Conservation (phyloP, 805 yeast species). For the Isabelozyma rhagii region DNA sequence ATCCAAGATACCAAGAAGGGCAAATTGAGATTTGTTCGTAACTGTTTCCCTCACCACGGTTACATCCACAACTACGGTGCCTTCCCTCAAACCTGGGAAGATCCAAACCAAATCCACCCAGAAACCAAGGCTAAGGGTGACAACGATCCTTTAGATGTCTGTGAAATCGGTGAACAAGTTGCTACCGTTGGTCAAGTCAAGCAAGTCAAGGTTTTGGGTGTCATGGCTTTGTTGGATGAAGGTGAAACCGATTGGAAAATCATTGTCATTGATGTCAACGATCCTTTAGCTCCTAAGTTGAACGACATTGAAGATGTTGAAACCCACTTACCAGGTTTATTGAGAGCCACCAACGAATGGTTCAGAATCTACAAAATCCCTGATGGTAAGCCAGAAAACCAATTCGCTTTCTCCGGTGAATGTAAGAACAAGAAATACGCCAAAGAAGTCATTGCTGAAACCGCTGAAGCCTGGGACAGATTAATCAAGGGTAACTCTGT, state of each 20-base stretch:
- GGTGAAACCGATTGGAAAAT: slow-evolving; percentile 98
- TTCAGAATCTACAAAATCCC: slow-evolving; percentile 82
- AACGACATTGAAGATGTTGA: slow-evolving; percentile 69
- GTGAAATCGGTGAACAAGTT: slow-evolving; percentile 48
- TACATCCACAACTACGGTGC: slow-evolving; percentile 99
- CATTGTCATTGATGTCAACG: slow-evolving; percentile 64
- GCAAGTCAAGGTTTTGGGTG: slow-evolving; percentile 69
- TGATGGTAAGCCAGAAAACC: slow-evolving; percentile 72
- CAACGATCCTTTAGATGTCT: slow-evolving; percentile 85
- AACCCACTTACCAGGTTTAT: slow-evolving; percentile 63
- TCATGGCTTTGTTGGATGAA: slow-evolving; percentile 79
- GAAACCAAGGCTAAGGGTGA: slow-evolving; percentile 74
- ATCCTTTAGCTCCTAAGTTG: slow-evolving; percentile 59
- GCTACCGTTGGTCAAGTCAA: slow-evolving; percentile 51
- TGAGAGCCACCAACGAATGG: slow-evolving; percentile 71
- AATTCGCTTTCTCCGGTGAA: slow-evolving; percentile 72
- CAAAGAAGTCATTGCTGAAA: slow-evolving; percentile 56
- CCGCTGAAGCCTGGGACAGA: slow-evolving; percentile 65
- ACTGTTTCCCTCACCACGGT: slow-evolving; percentile 98
- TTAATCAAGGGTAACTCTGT: slow-evolving; percentile 44
- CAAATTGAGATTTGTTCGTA: slow-evolving; percentile 90
- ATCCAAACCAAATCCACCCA: slow-evolving; percentile 58
- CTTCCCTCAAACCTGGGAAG: slow-evolving; percentile 93
- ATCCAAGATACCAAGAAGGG: slow-evolving; percentile 98
- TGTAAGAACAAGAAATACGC: slow-evolving; percentile 60